Base-by-base conservation (phyloP, 2,329 filamentous ascomycete species). In the Colletotrichum filicis region DNA sequence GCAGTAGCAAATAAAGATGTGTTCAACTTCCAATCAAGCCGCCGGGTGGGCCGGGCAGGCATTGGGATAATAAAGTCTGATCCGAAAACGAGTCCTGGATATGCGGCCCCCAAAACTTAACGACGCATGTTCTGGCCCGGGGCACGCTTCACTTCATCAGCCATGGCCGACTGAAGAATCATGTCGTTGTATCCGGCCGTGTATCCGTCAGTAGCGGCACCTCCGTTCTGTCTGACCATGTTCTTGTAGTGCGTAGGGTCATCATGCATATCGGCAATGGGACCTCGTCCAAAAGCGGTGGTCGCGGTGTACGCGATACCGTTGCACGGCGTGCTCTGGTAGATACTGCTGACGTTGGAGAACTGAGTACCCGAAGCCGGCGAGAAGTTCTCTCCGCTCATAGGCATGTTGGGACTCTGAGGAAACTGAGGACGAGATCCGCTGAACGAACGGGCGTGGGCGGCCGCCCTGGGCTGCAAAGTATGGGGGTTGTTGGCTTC, bases 341-440 rank as follows among this genome's bases (percentile, higher is more conserved):
- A 88, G 26, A 90, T 75, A 74, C 86, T 89, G 77, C 87, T 89
- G 1, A 82, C 80, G 68, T 88, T 82, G 16, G 87, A 86, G 74
- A 89, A 89, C 7, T 75, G 77, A 16, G 79, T 80, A 7, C 78
- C 73, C 5, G 78, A 77, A 1, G 84, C 83, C 63, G 30, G 72
- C 72, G 46, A 64, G 30, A 70, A 53, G 55, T 53, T 76, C 69
- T 60, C 61, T 46, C 11, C 66, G 46, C 73, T 75, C 77, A 63
- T 77, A 70, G n/a, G 75, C 76, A 64, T 66, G 61, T 30, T 76
- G 74, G 58, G 78, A 75, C 57, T 60, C 12, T 67, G 63, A 9
- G 35, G 57, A 70, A 24, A 63, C 19, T 64, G 57, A 12, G 35
- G 62, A 22, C 64, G 49, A 53, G 79, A 81, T 12, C 57, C 66